Evolutionary conservation across 73 alveolate species (phyloP).

Genomic region (Blepharisma stoltei): DNA sequence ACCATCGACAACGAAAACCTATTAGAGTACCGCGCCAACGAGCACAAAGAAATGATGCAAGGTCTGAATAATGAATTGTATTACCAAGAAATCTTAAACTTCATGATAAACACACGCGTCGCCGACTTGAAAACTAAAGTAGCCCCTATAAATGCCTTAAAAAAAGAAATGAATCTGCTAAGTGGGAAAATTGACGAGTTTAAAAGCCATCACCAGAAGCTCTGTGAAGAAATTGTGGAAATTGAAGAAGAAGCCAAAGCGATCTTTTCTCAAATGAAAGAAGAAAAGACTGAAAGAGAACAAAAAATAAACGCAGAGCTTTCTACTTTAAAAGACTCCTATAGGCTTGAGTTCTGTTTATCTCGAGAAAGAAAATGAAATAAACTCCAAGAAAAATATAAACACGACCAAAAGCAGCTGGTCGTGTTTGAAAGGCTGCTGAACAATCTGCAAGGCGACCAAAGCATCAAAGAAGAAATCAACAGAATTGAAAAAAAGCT

Average conservation of each 20-base stretch:
- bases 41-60: background rate
- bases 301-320: conserved; percentile 9
- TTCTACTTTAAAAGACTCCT: background rate
- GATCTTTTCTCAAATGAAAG: background rate
- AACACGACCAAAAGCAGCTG: background rate
- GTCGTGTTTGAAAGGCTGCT: background rate
- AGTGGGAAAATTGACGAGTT: background rate
- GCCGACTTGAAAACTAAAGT: background rate
- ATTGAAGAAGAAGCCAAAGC: conserved; percentile 12
- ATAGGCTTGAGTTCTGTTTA: background rate
- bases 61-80: background rate
- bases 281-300: background rate
- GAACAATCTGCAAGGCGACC: background rate
- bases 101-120: background rate
- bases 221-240: background rate
- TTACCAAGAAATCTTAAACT: conserved; percentile 13
- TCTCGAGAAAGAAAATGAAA: background rate
- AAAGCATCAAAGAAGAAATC: conserved; percentile 16
- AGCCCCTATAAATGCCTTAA: background rate
- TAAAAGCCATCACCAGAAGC: background rate
- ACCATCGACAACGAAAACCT: background rate
- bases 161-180: background rate
- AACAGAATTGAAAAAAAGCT: background rate
- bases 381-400: background rate
- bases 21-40: background rate